Conservation (phyloP, 371 early-diverging fungal genomes). For the Syncephalastrum racemosum region DNA sequence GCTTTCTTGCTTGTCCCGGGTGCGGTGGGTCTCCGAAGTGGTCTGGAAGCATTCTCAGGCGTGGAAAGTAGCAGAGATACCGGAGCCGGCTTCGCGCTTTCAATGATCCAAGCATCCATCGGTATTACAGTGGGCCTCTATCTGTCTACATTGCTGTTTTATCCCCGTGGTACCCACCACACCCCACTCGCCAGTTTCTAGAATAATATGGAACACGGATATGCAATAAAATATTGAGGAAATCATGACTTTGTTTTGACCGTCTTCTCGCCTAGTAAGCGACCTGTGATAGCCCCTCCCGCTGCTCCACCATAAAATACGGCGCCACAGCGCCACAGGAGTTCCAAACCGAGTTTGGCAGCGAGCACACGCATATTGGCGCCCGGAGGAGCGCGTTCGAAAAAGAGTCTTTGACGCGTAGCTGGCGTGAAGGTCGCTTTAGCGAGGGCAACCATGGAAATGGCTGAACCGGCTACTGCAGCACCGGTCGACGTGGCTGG, state of each 20-base stretch:
- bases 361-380: conserved; percentile 36
- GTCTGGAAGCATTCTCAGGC: conserved; percentile 11
- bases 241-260: too few relatives aligned
- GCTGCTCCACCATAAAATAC: conserved; percentile 45
- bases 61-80: conserved; percentile 7
- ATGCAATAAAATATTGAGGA: too few relatives aligned
- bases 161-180: conserved; percentile 35
- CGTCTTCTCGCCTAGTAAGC: conserved; percentile 4
- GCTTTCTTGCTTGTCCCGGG: conserved; percentile 44
- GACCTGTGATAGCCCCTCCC: conserved; percentile 34
- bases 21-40: conserved; percentile 15
- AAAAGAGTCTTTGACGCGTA: conserved; percentile 42
- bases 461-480: conserved; percentile 21
- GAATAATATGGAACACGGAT: too few relatives aligned
- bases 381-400: conserved; percentile 37
- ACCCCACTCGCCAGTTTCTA: conserved; percentile 40
- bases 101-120: conserved; percentile 41
- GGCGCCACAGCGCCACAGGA: conserved; percentile 29
- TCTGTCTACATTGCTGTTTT: conserved; percentile 31
- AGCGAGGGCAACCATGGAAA: conserved; percentile 23
- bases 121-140: conserved; percentile 47
- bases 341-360: conserved; percentile 34
- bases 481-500: conserved; percentile 24
- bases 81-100: conserved; percentile 39
- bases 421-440: conserved; percentile 27